Percentiles rank a stretch among this genome's conserved stretches.
phyloP scores from a whole-genome alignment of 306 rosid genomes.

The Trifolium pratense region DNA sequence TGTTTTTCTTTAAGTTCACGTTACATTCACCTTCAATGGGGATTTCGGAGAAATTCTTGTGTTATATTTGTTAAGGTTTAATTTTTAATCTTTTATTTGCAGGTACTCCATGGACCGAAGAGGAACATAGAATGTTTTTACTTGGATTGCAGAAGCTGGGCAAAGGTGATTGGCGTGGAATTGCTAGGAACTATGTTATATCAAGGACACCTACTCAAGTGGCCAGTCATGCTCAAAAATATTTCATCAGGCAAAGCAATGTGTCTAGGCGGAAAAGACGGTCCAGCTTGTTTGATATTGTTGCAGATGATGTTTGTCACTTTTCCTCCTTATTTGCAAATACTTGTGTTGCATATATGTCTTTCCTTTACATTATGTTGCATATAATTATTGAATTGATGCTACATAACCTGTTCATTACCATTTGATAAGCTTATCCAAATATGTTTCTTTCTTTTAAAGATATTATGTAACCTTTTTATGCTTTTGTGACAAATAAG shows the following conservation, averaged over 20 bases:
- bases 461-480: slow-evolving; percentile 6
- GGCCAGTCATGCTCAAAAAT: slow-evolving; percentile 99
- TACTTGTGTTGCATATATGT: slow-evolving; percentile 32
- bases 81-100: slow-evolving; percentile 39
- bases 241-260: slow-evolving; percentile 93
- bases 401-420: slow-evolving; percentile 19
- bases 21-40: not conserved
- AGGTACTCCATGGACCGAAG: slow-evolving; percentile 99
- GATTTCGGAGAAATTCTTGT: not conserved
- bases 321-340: slow-evolving; percentile 35
- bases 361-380: slow-evolving; percentile 23
- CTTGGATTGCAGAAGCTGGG: slow-evolving; percentile 96
- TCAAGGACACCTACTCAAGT: slow-evolving; percentile 98
- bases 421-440: slow-evolving; percentile 34
- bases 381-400: slow-evolving; percentile 16
- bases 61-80: slow-evolving; percentile 3
- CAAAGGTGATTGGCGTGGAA: slow-evolving; percentile 99
- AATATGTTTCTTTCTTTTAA: slow-evolving; percentile 37
- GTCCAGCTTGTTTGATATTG: slow-evolving; percentile 92
- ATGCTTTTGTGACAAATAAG: not conserved
- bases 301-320: slow-evolving; percentile 85
- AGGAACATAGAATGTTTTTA: slow-evolving; percentile 97
- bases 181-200: slow-evolving; percentile 88
- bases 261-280: slow-evolving; percentile 93
- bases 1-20: not conserved